Evolutionary conservation across 345 rosid species (phyloP).

Genomic region (Sisymbrium irio): DNA sequence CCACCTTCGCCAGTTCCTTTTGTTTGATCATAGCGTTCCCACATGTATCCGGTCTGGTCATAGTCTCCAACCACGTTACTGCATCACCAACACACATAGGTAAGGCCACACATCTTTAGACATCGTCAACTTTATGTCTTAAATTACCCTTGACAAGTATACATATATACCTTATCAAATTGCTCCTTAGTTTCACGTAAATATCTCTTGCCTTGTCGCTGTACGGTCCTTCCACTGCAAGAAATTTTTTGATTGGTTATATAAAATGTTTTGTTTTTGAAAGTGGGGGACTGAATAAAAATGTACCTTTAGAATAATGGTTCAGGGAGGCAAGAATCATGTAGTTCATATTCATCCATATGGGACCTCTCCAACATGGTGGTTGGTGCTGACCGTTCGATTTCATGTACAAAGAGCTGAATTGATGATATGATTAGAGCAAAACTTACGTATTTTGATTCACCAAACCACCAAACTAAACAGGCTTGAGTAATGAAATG

Average conservation of each 20-base stretch:
- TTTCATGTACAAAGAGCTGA: constrained; percentile 84
- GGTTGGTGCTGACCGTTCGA: constrained; percentile 75
- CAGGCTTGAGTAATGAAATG: neutral
- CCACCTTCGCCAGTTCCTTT: constrained; percentile 76
- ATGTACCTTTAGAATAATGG: constrained; percentile 70
- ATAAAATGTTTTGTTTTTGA: neutral
- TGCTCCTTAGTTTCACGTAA: constrained; percentile 57
- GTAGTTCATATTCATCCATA: constrained; percentile 94
- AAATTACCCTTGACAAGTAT: neutral
- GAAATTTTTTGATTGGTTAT: constrained; percentile 6
- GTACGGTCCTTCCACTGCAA: constrained; percentile 72
- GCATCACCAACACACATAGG: constrained; percentile 32
- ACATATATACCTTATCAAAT: constrained; percentile 72
- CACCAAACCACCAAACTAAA: constrained; percentile 5
- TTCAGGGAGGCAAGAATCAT: constrained; percentile 78
- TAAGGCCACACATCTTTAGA: constrained; percentile 3
- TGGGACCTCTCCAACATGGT: constrained; percentile 96
- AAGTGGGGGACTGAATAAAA: neutral
- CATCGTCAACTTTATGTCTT: neutral
- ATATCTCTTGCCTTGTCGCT: constrained; percentile 54
- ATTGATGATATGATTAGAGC: neutral
- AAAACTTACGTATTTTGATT: neutral
- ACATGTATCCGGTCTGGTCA: constrained; percentile 64
- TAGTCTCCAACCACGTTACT: constrained; percentile 74
- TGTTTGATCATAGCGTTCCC: constrained; percentile 91